These are phyloP conservation scores for Mycena vulgaris DNA, from an alignment of 768 basidiomycete genomes.

Conservation along the genomic window DNA sequence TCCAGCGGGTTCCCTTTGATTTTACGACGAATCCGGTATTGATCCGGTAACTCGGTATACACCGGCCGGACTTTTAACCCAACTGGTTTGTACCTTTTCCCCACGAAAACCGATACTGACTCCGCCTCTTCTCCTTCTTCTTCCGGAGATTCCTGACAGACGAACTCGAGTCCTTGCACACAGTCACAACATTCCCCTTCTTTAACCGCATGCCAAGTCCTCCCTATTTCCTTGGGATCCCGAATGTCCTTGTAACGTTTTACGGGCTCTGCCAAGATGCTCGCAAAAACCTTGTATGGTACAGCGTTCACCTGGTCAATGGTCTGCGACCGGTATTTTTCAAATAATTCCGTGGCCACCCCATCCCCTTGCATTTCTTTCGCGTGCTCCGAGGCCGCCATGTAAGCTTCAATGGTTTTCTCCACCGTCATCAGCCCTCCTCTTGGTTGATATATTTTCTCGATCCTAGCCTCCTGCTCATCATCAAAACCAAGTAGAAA, in stretches of 20 bases:
- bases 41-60: constrained; percentile 36
- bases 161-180: constrained; percentile 3
- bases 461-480: too few species aligned
- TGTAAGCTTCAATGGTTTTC: too few species aligned
- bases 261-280: neutral
- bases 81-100: constrained; percentile 43
- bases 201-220: neutral
- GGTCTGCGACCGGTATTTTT: neutral
- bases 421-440: too few species aligned
- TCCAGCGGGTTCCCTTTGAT: constrained; percentile 47
- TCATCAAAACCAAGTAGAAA: too few species aligned
- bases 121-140: neutral
- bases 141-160: neutral
- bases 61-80: constrained; percentile 40
- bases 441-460: too few species aligned
- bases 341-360: neutral
- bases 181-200: constrained; percentile 4
- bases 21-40: constrained; percentile 32
- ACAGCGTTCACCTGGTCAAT: constrained; percentile 1
- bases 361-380: neutral
- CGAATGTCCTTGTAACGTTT: neutral
- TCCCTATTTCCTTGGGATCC: neutral
- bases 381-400: neutral
- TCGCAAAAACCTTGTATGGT: constrained; percentile 24
- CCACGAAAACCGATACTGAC: constrained; percentile 13